Evolutionary conservation across 2,329 filamentous ascomycete genomes (phyloP).

Genomic region (Chalara sp.): DNA sequence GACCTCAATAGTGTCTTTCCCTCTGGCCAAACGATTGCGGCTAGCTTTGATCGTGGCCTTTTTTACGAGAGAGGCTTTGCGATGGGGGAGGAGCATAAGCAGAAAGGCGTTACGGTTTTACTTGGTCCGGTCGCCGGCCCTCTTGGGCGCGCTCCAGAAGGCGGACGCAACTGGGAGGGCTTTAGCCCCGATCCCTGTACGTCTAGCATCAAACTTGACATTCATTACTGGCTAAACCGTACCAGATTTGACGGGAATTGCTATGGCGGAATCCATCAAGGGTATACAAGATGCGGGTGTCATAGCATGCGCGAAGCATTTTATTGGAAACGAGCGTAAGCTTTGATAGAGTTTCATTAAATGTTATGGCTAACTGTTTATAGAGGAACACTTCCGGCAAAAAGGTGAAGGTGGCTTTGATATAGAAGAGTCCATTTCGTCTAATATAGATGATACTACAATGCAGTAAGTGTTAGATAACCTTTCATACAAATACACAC

Average conservation of each 20-base stretch:
- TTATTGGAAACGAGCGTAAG: constrained; percentile 59
- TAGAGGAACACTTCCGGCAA: constrained; percentile 20
- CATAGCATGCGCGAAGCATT: constrained; percentile 79
- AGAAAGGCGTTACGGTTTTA: constrained; percentile 68
- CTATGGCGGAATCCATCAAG: constrained; percentile 64
- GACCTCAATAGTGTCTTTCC: constrained; percentile 66
- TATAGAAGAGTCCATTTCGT: constrained; percentile 51
- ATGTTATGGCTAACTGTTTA: background rate
- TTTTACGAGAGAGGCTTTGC: constrained; percentile 43
- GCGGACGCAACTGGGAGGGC: constrained; percentile 67
- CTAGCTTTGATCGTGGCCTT: constrained; percentile 61
- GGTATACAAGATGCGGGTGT: constrained; percentile 79
- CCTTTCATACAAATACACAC: no score
- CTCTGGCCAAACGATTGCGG: constrained; percentile 62
- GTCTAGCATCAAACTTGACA: constrained; percentile 29
- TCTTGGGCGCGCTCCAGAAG: constrained; percentile 58
- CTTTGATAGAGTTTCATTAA: background rate
- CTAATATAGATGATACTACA: constrained; percentile 52
- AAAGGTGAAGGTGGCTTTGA: constrained; percentile 46
- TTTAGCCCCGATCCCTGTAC: constrained; percentile 61
- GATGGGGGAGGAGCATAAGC: constrained; percentile 57
- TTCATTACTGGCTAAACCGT: background rate
- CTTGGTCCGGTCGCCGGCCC: constrained; percentile 68
- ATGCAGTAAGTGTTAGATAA: constrained; percentile 33
- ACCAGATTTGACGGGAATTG: constrained; percentile 55